A percentile compares a stretch with the other conserved stretches of the same genome.
Conservation (phyloP, 140 eudicot species). For the Bidens hawaiensis region DNA sequence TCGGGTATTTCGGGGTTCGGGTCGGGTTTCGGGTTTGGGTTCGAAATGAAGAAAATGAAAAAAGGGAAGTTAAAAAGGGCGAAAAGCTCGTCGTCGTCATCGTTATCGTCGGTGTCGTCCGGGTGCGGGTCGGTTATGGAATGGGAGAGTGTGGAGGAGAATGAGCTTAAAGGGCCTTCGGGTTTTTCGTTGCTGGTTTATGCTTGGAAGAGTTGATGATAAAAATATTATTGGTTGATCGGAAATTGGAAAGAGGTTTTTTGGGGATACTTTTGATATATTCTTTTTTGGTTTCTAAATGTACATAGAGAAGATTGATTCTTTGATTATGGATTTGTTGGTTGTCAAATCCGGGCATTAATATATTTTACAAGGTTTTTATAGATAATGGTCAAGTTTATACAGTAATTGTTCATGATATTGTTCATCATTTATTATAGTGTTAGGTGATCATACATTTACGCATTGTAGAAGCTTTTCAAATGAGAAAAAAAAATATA, state of each 20-base stretch:
- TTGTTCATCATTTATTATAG: not conserved
- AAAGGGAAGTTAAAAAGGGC: slow-evolving; percentile 40
- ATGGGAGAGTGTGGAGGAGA: slow-evolving; percentile 78
- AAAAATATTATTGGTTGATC: too few relatives aligned
- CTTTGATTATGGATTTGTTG: slow-evolving; percentile 4
- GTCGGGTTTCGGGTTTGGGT: slow-evolving; percentile 44
- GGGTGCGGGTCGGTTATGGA: slow-evolving; percentile 77
- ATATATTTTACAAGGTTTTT: not conserved
- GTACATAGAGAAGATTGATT: slow-evolving; percentile 30
- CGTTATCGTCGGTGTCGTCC: slow-evolving; percentile 54
- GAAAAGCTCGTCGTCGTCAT: slow-evolving; percentile 50
- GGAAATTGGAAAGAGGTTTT: not conserved
- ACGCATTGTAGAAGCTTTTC: too few relatives aligned
- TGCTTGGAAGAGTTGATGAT: slow-evolving; percentile 64
- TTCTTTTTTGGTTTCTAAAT: not conserved
- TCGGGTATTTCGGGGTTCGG: slow-evolving; percentile 19
- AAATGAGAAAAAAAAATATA: too few relatives aligned
- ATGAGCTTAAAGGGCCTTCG: slow-evolving; percentile 52
- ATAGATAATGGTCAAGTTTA: not conserved
- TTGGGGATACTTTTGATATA: not conserved
- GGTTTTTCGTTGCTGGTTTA: slow-evolving; percentile 72
- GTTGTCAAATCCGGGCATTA: too few relatives aligned
- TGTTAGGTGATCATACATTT: not conserved
- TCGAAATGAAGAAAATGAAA: slow-evolving; percentile 54
- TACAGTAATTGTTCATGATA: not conserved